Evolutionary conservation across 352 stramenopile species (phyloP).

Genomic region (Pythium aquatile): DNA sequence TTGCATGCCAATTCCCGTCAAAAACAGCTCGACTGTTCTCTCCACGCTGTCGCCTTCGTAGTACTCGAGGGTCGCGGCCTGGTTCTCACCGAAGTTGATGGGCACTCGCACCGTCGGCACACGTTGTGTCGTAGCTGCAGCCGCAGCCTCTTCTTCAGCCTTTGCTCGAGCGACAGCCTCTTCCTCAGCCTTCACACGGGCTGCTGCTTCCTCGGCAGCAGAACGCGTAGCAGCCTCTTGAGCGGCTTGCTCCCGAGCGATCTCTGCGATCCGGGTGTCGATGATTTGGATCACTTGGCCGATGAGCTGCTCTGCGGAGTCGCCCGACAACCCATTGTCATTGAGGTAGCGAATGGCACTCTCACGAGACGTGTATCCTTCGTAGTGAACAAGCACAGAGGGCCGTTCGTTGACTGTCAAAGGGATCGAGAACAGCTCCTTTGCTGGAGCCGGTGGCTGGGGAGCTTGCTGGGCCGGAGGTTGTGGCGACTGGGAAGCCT

Average conservation of each 20-base stretch:
- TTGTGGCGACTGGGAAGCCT: constrained; percentile 3
- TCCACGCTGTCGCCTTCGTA: constrained; percentile 74
- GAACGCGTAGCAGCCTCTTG: constrained; percentile 18
- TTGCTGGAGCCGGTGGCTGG: constrained; percentile 7
- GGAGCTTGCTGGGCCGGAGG: neutral
- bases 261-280: constrained; percentile 45
- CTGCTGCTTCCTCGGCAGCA: constrained; percentile 19
- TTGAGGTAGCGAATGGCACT: constrained; percentile 57
- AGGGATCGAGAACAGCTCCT: constrained; percentile 69
- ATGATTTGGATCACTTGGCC: constrained; percentile 59
- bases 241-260: constrained; percentile 38
- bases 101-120: constrained; percentile 43
- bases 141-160: constrained; percentile 4
- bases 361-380: constrained; percentile 57
- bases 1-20: constrained; percentile 46
- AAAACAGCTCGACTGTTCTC: constrained; percentile 63
- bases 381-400: constrained; percentile 57
- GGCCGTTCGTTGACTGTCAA: constrained; percentile 53
- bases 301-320: constrained; percentile 39
- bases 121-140: constrained; percentile 18
- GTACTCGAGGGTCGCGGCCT: constrained; percentile 51
- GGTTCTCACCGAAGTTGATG: constrained; percentile 53
- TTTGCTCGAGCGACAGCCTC: neutral
- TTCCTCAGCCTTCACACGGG: constrained; percentile 2
- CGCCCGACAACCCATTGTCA: constrained; percentile 53